Evolutionary conservation across 2,329 filamentous ascomycete species (phyloP).

Genomic region (Venturia oleaginea): DNA sequence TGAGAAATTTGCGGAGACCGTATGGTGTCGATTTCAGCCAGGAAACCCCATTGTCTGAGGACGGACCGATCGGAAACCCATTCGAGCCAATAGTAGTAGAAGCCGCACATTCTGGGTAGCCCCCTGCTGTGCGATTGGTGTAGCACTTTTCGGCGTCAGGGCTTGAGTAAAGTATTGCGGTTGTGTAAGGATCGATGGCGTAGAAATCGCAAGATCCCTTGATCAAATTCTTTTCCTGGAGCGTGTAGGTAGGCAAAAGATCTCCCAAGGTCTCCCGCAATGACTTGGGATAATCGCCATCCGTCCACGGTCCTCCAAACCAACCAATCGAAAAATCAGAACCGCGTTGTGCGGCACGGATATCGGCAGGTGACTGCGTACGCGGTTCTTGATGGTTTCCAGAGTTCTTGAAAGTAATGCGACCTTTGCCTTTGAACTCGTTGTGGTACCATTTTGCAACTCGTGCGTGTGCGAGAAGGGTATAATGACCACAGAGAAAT

Average conservation of each 20-base stretch:
- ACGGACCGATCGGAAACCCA: conserved; percentile 37
- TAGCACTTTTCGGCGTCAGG: conserved; percentile 32
- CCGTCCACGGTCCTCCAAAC: conserved; percentile 43
- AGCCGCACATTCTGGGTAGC: conserved; percentile 34
- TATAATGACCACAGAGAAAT: conserved; percentile 37
- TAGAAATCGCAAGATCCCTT: conserved; percentile 37
- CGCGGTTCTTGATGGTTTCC: conserved; percentile 28
- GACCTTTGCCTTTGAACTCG: conserved; percentile 34
- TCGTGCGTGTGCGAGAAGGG: conserved; percentile 35
- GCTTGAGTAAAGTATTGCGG: conserved; percentile 23
- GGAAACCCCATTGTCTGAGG: conserved; percentile 31
- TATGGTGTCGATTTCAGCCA: conserved; percentile 35
- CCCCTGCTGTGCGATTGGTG: conserved; percentile 30
- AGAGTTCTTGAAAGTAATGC: conserved; percentile 36
- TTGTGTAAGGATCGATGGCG: conserved; percentile 30
- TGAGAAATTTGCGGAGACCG: conserved; percentile 34
- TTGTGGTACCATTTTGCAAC: conserved; percentile 37
- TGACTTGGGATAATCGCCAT: conserved; percentile 33
- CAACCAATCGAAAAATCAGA: conserved; percentile 43
- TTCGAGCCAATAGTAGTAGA: conserved; percentile 26
- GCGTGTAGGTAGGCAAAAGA: conserved; percentile 29
- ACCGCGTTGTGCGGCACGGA: conserved; percentile 29
- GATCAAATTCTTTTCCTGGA: conserved; percentile 32
- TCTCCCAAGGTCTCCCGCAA: conserved; percentile 33
- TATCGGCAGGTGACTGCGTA: conserved; percentile 29